phyloP scores from a whole-genome alignment of 305 asterid genomes.

The Stenogyne calaminthoides region DNA sequence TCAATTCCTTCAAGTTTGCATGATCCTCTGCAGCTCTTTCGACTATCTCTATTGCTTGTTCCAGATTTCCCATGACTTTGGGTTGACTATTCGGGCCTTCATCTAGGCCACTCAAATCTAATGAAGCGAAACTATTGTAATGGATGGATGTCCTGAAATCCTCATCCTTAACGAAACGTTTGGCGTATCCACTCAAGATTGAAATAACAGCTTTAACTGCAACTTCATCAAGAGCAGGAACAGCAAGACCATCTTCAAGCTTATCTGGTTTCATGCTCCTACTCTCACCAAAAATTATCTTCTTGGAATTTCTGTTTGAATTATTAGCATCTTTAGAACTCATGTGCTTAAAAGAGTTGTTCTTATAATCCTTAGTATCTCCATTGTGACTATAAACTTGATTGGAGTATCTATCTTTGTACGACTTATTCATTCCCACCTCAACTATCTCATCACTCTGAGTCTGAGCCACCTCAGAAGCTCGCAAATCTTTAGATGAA shows the following conservation, averaged over 20 bases:
- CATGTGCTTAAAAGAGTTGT: conserved; percentile 35
- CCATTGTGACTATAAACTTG: conserved; percentile 39
- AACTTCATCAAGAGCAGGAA: conserved; percentile 74
- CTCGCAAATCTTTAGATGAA: conserved; percentile 33
- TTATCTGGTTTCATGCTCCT: conserved; percentile 37
- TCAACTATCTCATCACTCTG: conserved; percentile 50
- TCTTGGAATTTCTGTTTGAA: conserved; percentile 9
- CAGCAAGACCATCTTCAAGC: conserved; percentile 40
- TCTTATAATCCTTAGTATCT: conserved; percentile 28
- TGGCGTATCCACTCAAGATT: conserved; percentile 53
- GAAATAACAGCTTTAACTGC: conserved; percentile 74
- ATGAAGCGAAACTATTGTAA: conserved; percentile 60
- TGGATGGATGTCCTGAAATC: conserved; percentile 69
- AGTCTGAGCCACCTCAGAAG: neutral
- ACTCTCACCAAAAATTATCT: conserved; percentile 30
- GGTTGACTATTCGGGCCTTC: conserved; percentile 46
- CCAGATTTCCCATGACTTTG: conserved; percentile 66
- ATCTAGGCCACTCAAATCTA: conserved; percentile 42
- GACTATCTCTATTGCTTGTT: conserved; percentile 70
- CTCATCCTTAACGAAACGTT: conserved; percentile 56
- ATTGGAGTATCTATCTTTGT: conserved; percentile 43
- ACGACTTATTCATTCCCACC: conserved; percentile 35
- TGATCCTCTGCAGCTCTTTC: conserved; percentile 65
- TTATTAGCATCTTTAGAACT: conserved; percentile 10
- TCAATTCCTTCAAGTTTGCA: conserved; percentile 55